Percentiles rank a stretch among this genome's conserved stretches.
phyloP scores from a whole-genome alignment of 495 filamentous ascomycete species.

The Apodospora peruviana region DNA sequence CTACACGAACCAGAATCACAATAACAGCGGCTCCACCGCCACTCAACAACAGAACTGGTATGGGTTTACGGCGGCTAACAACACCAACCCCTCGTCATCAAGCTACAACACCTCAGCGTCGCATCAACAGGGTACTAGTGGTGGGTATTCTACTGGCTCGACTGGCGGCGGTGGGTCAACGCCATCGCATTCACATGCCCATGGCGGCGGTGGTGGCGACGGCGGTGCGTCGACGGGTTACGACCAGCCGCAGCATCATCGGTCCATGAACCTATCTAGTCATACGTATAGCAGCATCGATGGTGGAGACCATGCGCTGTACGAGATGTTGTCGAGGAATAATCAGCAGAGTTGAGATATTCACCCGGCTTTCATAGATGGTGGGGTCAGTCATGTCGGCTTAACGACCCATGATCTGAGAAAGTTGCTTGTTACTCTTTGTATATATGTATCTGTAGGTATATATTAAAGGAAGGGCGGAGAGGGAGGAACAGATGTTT shows the following conservation, averaged over 20 bases:
- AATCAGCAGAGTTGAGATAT: conserved; percentile 4
- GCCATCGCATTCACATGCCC: conserved; percentile 13
- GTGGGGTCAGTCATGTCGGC: too few relatives aligned
- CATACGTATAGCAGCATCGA: conserved; percentile 28
- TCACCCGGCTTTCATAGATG: too few relatives aligned
- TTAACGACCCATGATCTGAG: too few relatives aligned
- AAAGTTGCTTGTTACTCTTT: too few relatives aligned
- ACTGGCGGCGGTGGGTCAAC: conserved; percentile 1
- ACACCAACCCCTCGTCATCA: conserved; percentile 5
- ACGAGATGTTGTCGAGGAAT: conserved; percentile 18
- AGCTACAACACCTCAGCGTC: too few relatives aligned
- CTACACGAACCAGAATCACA: conserved; percentile 15
- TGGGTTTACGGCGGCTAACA: background rate
- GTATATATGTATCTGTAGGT: too few relatives aligned
- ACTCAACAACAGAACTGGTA: conserved; percentile 7
- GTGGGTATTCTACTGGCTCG: background rate
- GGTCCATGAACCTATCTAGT: conserved; percentile 25
- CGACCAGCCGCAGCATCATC: conserved; percentile 13
- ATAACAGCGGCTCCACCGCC: conserved; percentile 2
- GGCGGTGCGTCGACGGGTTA: conserved; percentile 3
- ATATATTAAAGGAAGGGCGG: too few relatives aligned
- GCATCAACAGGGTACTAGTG: conserved; percentile 2
- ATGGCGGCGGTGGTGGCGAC: background rate
- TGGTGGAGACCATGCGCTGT: conserved; percentile 17
- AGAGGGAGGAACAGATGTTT: too few relatives aligned